Percentiles rank a stretch among this genome's conserved stretches.
phyloP scores from a whole-genome alignment of 2,329 filamentous ascomycete species.

The Alternaria panax region DNA sequence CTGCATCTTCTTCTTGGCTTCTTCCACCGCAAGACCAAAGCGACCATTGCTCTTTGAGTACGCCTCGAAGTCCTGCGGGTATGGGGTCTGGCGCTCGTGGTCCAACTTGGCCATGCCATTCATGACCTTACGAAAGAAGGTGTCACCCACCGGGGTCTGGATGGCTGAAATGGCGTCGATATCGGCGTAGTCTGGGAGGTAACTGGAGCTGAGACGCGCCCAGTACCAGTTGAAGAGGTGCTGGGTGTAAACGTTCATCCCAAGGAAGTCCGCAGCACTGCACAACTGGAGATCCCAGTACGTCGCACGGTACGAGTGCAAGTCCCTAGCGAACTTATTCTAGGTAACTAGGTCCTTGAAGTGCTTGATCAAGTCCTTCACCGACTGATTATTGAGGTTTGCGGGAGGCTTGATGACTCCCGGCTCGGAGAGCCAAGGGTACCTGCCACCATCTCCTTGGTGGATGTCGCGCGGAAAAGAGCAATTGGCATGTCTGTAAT shows the following conservation, averaged over 20 bases:
- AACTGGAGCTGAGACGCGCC: neutral
- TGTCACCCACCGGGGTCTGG: neutral
- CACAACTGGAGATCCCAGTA: neutral
- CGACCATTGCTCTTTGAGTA: neutral
- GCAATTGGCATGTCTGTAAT: neutral
- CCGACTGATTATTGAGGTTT: neutral
- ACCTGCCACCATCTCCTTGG: neutral
- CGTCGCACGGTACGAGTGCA: neutral
- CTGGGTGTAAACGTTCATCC: constrained; percentile 5
- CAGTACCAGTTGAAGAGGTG: constrained; percentile 10
- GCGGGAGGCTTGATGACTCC: neutral
- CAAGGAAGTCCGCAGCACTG: constrained; percentile 4
- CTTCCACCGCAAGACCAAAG: neutral
- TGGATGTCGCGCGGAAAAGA: neutral
- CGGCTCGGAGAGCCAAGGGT: no score
- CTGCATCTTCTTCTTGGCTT: neutral
- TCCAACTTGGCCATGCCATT: neutral
- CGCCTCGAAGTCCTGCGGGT: neutral
- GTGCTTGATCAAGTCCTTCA: neutral
- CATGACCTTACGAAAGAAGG: neutral
- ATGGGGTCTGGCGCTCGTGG: neutral
- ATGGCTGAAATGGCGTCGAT: neutral
- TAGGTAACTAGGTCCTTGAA: neutral
- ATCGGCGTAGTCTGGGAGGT: neutral
- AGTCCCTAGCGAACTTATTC: neutral